A percentile compares a stretch with the other conserved stretches of the same genome.
These are phyloP conservation scores for Debaryomyces sp. DNA, from an alignment of 1,139 yeast species.

Conservation along the genomic window DNA sequence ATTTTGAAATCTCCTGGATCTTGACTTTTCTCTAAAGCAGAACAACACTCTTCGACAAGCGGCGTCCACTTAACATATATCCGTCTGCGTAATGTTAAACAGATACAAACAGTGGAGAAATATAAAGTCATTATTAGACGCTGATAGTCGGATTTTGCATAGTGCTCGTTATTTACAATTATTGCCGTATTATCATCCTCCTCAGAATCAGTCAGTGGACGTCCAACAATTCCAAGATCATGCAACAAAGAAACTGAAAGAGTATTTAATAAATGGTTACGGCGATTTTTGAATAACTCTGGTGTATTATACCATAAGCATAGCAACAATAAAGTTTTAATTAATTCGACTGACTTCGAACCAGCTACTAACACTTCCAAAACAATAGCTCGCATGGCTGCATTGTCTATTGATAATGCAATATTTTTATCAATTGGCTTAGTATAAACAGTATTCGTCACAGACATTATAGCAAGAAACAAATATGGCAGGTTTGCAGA, in stretches of 20 bases:
- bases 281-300: constrained; percentile 75
- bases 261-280: constrained; percentile 70
- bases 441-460: constrained; percentile 49
- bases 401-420: constrained; percentile 51
- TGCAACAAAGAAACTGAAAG: constrained; percentile 71
- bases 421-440: constrained; percentile 34
- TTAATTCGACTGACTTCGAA: constrained; percentile 68
- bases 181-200: constrained; percentile 37
- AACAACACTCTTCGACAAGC: constrained; percentile 66
- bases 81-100: constrained; percentile 55
- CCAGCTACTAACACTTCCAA: constrained; percentile 71
- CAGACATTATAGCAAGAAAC: constrained; percentile 66
- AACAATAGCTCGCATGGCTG: constrained; percentile 59
- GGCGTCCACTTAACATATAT: constrained; percentile 60
- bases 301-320: constrained; percentile 85
- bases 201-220: constrained; percentile 29
- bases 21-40: constrained; percentile 41
- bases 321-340: constrained; percentile 62
- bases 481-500: constrained; percentile 58
- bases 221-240: constrained; percentile 73
- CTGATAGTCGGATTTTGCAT: constrained; percentile 39
- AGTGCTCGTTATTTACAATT: constrained; percentile 8
- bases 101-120: constrained; percentile 52
- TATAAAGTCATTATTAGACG: constrained; percentile 52
- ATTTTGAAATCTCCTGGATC: constrained; percentile 38